These are phyloP conservation scores for Lichtheimia corymbifera DNA, from an alignment of 371 early-diverging fungal genomes.

Conservation along the genomic window DNA sequence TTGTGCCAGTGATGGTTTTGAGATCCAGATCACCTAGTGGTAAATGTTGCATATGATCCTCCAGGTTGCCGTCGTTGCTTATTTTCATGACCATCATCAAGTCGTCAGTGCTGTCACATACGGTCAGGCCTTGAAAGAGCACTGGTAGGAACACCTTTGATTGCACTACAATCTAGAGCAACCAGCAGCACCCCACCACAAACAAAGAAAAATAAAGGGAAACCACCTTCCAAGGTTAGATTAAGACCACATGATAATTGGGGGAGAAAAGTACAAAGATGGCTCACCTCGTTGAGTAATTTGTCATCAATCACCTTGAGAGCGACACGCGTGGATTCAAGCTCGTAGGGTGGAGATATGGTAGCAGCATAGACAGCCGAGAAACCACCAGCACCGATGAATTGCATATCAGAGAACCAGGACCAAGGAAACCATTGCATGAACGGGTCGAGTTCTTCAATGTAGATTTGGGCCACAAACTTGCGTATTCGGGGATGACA, in stretches of 20 bases:
- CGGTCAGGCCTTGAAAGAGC: slow-evolving; percentile 46
- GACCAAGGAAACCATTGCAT: slow-evolving; percentile 53
- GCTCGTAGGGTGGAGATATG: slow-evolving; percentile 36
- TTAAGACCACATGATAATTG: not conserved
- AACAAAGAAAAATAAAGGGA: not conserved
- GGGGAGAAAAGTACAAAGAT: not conserved
- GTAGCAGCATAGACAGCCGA: slow-evolving; percentile 45
- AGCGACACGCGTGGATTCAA: slow-evolving; percentile 34
- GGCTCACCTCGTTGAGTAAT: slow-evolving; percentile 38
- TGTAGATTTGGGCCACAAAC: slow-evolving; percentile 37
- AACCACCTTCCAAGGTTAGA: not conserved
- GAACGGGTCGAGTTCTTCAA: slow-evolving; percentile 31
- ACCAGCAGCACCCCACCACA: not conserved
- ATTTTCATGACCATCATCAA: slow-evolving; percentile 54
- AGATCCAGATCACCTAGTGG: slow-evolving; percentile 46
- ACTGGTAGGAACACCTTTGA: slow-evolving; percentile 45
- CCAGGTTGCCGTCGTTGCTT: slow-evolving; percentile 45
- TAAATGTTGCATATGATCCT: slow-evolving; percentile 45
- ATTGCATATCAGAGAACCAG: slow-evolving; percentile 49
- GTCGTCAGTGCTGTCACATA: slow-evolving; percentile 49
- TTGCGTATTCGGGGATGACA: slow-evolving; percentile 34
- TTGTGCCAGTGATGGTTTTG: slow-evolving; percentile 47
- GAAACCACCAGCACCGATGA: slow-evolving; percentile 50
- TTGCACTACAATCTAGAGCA: slow-evolving; percentile 43
- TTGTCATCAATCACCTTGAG: slow-evolving; percentile 51